phyloP scores from a whole-genome alignment of 306 rosid species.

The Rubus parviflorus region DNA sequence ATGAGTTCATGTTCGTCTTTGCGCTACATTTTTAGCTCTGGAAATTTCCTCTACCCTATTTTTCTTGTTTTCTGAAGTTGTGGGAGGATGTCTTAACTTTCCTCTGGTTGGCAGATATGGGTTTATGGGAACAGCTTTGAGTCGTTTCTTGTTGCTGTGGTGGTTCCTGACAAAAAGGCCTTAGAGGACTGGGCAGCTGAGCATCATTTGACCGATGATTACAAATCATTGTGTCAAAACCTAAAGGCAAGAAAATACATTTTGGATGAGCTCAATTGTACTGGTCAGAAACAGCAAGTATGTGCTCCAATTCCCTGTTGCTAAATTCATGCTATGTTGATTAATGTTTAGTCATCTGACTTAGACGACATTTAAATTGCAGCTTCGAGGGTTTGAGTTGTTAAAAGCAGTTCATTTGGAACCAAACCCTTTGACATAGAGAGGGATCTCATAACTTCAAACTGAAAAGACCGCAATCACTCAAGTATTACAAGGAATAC shows the following conservation, averaged over 20 bases:
- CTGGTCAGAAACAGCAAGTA: too few species aligned
- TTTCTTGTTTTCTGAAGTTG: background rate
- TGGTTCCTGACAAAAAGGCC: conserved; percentile 69
- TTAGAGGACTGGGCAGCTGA: conserved; percentile 78
- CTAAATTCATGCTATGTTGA: too few species aligned
- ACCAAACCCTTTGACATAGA: conserved; percentile 79
- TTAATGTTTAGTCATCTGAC: too few species aligned
- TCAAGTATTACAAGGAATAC: conserved; percentile 71
- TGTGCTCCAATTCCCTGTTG: too few species aligned
- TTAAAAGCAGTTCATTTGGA: conserved; percentile 84
- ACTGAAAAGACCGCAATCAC: conserved; percentile 79
- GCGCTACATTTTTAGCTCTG: background rate
- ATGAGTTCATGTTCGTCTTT: background rate
- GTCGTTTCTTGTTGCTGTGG: conserved; percentile 93
- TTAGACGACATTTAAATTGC: too few species aligned
- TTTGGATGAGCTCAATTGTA: conserved; percentile 81
- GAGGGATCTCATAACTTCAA: conserved; percentile 83
- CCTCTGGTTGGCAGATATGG: conserved; percentile 60
- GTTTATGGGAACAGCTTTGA: conserved; percentile 98
- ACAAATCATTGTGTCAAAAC: conserved; percentile 72
- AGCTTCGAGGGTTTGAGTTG: too few species aligned
- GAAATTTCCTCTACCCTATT: background rate
- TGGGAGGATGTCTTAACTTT: background rate
- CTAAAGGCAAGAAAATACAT: conserved; percentile 62
- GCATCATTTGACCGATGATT: conserved; percentile 51